Conservation (phyloP, 805 yeast genomes). For the Debaryomyces tyrocola region DNA sequence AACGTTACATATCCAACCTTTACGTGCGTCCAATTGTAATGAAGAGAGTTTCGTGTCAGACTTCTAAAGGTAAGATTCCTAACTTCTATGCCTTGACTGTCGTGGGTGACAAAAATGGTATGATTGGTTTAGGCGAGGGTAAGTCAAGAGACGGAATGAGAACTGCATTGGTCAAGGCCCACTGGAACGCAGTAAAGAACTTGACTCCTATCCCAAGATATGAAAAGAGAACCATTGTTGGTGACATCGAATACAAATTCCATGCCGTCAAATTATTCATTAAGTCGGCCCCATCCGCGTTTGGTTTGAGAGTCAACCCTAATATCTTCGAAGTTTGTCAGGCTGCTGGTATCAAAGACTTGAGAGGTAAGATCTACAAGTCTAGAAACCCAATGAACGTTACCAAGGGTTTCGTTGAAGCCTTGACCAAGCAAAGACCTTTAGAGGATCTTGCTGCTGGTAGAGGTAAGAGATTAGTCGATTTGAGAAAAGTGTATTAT, state of each 20-base stretch:
- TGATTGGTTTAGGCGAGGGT: slow-evolving; percentile 95
- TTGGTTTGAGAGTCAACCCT: slow-evolving; percentile 89
- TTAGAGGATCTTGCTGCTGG: slow-evolving; percentile 85
- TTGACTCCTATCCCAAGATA: slow-evolving; percentile 78
- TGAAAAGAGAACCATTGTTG: slow-evolving; percentile 88
- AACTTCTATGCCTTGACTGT: slow-evolving; percentile 81
- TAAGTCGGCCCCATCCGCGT: slow-evolving; percentile 89
- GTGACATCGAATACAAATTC: slow-evolving; percentile 76
- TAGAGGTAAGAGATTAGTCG: slow-evolving; percentile 94
- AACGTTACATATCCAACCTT: slow-evolving; percentile 58
- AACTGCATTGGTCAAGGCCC: slow-evolving; percentile 78
- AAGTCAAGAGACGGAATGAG: slow-evolving; percentile 77
- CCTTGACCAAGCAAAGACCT: slow-evolving; percentile 75
- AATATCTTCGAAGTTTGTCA: slow-evolving; percentile 87
- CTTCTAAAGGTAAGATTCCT: slow-evolving; percentile 86
- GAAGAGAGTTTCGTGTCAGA: slow-evolving; percentile 87
- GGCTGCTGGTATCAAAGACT: slow-evolving; percentile 90
- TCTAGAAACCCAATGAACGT: slow-evolving; percentile 95
- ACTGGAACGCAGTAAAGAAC: slow-evolving; percentile 91
- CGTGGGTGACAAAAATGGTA: slow-evolving; percentile 91
- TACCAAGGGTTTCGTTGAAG: slow-evolving; percentile 85
- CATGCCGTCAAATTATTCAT: slow-evolving; percentile 84
- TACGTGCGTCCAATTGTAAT: slow-evolving; percentile 65
- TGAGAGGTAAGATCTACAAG: slow-evolving; percentile 87
- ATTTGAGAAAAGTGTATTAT: slow-evolving; percentile 87